phyloP scores from a whole-genome alignment of 768 basidiomycete genomes.

The Amanita exitialis region DNA sequence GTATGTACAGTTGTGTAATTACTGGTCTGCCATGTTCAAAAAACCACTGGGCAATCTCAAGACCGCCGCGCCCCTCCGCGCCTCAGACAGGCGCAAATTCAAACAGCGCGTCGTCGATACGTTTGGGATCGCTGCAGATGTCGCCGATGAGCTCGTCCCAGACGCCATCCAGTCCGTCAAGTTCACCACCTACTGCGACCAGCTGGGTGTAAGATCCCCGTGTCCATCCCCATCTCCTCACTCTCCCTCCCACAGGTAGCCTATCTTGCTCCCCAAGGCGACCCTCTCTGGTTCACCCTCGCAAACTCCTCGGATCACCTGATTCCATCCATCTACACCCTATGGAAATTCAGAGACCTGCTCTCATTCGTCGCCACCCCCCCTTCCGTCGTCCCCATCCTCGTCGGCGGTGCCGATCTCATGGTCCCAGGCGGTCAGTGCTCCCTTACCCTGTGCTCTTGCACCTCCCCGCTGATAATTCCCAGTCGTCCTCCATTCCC shows the following conservation, averaged over 20 bases:
- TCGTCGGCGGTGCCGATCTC: conserved; percentile 75
- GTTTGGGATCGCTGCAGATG: conserved; percentile 41
- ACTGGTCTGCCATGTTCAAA: conserved; percentile 57
- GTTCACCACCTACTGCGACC: conserved; percentile 52
- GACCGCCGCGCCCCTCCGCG: conserved; percentile 66
- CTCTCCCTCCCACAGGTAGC: conserved; percentile 34
- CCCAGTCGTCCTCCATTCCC: conserved; percentile 50
- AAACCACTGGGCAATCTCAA: conserved; percentile 61
- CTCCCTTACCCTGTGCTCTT: background rate
- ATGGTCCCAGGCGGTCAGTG: conserved; percentile 79
- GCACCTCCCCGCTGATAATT: conserved; percentile 8
- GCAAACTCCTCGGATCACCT: conserved; percentile 60
- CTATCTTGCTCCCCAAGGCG: conserved; percentile 54
- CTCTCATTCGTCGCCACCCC: conserved; percentile 69
- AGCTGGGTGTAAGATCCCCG: conserved; percentile 44
- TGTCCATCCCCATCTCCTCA: background rate
- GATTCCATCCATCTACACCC: conserved; percentile 73
- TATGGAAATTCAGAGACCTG: conserved; percentile 66
- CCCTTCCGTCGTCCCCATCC: conserved; percentile 54
- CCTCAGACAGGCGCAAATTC: conserved; percentile 66
- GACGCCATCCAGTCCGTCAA: conserved; percentile 63
- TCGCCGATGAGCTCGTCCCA: conserved; percentile 62
- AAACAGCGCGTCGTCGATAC: conserved; percentile 43
- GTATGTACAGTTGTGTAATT: background rate
- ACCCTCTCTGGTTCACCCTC: conserved; percentile 72